A percentile compares a stretch with the other conserved stretches of the same genome.
Conservation (phyloP, 2,329 filamentous ascomycete species). For the Eurotiales sp. region DNA sequence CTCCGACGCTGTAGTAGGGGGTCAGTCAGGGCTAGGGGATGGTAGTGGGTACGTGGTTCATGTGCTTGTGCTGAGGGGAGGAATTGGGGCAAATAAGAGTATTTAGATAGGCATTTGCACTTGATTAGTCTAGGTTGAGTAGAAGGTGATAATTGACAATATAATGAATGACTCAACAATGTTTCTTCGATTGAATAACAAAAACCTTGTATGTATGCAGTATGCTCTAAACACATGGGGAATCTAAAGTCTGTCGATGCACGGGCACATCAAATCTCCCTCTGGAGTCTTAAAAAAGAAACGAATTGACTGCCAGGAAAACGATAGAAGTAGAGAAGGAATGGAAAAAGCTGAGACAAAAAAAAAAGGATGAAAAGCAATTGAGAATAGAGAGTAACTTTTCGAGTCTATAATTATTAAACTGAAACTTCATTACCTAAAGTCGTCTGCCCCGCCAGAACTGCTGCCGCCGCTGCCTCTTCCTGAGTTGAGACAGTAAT, state of each 20-base stretch:
- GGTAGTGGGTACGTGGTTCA: conserved; percentile 79
- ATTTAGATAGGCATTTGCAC: neutral
- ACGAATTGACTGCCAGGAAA: no score
- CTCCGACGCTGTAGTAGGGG: conserved; percentile 46
- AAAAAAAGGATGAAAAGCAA: conserved; percentile 1
- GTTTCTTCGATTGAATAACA: neutral
- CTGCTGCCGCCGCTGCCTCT: conserved; percentile 9
- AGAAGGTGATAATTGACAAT: no score
- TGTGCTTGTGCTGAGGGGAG: conserved; percentile 59
- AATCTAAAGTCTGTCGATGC: conserved; percentile 7
- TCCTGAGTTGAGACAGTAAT: neutral
- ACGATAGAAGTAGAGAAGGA: no score
- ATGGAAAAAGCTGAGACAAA: neutral
- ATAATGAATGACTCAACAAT: no score
- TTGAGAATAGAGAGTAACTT: no score
- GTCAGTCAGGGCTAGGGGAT: conserved; percentile 50
- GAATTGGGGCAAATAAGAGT: neutral
- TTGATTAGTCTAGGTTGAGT: no score
- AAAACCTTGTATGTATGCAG: neutral
- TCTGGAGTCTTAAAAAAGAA: neutral
- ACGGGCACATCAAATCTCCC: neutral
- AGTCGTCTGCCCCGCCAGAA: conserved; percentile 1
- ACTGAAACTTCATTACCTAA: neutral
- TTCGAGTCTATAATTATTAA: no score
- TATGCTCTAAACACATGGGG: conserved; percentile 12